A percentile compares a stretch with the other conserved stretches of the same genome.
Conservation (phyloP, 305 asterid species). For the Lippia alba region DNA sequence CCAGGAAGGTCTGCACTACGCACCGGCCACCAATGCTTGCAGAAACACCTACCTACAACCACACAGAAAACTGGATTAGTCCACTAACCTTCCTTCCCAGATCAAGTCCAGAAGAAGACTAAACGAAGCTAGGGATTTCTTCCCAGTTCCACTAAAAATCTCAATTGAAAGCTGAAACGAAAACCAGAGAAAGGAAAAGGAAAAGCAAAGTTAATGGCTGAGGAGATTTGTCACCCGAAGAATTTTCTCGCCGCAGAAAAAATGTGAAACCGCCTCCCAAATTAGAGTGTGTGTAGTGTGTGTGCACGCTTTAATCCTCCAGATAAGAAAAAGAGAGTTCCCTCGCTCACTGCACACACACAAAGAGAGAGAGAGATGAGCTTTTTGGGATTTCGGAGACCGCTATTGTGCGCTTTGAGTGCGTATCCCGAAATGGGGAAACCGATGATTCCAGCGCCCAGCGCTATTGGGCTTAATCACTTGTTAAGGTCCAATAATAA, state of each 20-base stretch:
- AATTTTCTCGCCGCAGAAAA: conserved; percentile 46
- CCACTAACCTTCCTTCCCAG: conserved; percentile 37
- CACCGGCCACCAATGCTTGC: conserved; percentile 7
- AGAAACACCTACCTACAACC: not conserved
- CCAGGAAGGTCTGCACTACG: conserved; percentile 1
- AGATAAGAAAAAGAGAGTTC: conserved; percentile 32
- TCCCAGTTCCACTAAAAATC: conserved; percentile 17
- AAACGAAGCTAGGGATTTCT: conserved; percentile 35
- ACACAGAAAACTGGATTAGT: conserved; percentile 16
- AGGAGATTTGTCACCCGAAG: conserved; percentile 46
- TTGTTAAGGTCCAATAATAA: not conserved
- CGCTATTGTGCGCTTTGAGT: conserved; percentile 34
- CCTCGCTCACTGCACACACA: conserved; percentile 32
- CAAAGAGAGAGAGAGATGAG: conserved; percentile 11
- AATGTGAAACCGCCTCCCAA: conserved; percentile 46
- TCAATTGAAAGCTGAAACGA: conserved; percentile 28
- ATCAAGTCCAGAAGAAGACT: conserved; percentile 39
- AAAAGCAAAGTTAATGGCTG: conserved; percentile 40
- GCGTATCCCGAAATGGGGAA: conserved; percentile 13
- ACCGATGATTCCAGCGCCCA: conserved; percentile 19
- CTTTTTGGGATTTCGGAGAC: conserved; percentile 15
- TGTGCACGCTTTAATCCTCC: conserved; percentile 42
- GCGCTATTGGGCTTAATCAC: too few relatives aligned
- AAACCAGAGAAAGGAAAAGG: conserved; percentile 25
- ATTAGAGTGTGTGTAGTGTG: conserved; percentile 42